Conservation (phyloP, 2,329 filamentous ascomycete species). For the Didymella keratinophila region DNA sequence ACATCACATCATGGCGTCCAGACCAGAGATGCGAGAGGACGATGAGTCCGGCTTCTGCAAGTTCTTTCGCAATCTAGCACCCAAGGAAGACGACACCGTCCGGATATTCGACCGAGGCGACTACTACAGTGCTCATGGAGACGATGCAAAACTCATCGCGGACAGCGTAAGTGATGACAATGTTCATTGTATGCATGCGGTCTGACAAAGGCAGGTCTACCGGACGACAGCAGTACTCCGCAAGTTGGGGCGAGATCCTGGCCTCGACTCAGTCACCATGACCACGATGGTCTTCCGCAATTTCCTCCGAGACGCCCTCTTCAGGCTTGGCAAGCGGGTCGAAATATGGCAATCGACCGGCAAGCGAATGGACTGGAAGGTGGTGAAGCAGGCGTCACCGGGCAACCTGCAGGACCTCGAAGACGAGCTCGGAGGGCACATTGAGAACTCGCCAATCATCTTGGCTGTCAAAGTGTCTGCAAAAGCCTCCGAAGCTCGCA, state of each 20-base stretch:
- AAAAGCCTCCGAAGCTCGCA: constrained; percentile 84
- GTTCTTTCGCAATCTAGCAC: constrained; percentile 87
- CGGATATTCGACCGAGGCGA: constrained; percentile 94
- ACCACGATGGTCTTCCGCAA: constrained; percentile 94
- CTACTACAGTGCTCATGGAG: constrained; percentile 92
- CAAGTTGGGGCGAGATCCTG: constrained; percentile 84
- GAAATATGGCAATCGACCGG: constrained; percentile 86
- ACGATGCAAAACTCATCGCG: constrained; percentile 84
- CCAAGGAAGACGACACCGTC: constrained; percentile 75
- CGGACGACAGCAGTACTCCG: constrained; percentile 96
- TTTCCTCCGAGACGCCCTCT: constrained; percentile 92
- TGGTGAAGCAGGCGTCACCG: constrained; percentile 87
- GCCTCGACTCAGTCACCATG: constrained; percentile 92
- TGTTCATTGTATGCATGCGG: background rate
- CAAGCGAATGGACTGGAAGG: constrained; percentile 85
- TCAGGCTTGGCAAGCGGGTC: constrained; percentile 86
- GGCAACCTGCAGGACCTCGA: constrained; percentile 97
- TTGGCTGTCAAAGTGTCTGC: constrained; percentile 91
- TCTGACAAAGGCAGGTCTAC: constrained; percentile 71
- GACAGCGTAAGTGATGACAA: constrained; percentile 65
- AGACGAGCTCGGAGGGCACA: constrained; percentile 86
- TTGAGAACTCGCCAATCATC: constrained; percentile 92
- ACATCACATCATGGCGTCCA: constrained; percentile 57
- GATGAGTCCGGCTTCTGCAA: constrained; percentile 97
- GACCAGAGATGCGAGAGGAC: constrained; percentile 75